These are phyloP conservation scores for Crithidia mellificae DNA, from an alignment of 208 protist genomes.

Conservation along the genomic window DNA sequence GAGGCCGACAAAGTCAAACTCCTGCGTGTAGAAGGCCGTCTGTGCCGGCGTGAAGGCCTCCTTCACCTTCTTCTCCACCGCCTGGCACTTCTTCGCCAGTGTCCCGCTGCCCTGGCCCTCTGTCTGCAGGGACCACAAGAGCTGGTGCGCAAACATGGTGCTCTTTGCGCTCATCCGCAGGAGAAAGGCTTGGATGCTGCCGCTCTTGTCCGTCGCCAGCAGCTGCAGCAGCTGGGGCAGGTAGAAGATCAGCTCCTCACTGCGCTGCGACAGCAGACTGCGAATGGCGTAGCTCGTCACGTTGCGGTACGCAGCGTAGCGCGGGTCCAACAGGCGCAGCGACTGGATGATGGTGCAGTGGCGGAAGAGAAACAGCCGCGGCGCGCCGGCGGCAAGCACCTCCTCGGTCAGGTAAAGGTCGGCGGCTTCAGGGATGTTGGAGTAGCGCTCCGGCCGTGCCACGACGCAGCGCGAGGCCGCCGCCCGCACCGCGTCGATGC, in stretches of 20 bases:
- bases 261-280: constrained; percentile 73
- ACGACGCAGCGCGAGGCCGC: constrained; percentile 43
- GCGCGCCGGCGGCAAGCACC: constrained; percentile 57
- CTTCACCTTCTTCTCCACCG: constrained; percentile 40
- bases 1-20: constrained; percentile 79
- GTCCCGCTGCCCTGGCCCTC: constrained; percentile 57
- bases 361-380: constrained; percentile 65
- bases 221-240: constrained; percentile 89
- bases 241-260: constrained; percentile 88
- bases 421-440: constrained; percentile 58
- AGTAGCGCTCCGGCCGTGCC: constrained; percentile 51
- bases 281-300: constrained; percentile 75
- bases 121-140: constrained; percentile 84
- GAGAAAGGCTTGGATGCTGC: constrained; percentile 60
- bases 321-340: constrained; percentile 62
- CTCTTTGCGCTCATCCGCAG: constrained; percentile 57
- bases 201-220: constrained; percentile 60
- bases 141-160: constrained; percentile 84
- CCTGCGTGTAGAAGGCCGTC: constrained; percentile 55
- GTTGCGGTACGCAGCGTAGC: constrained; percentile 49
- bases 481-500: constrained; percentile 40
- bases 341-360: constrained; percentile 73
- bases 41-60: constrained; percentile 50
- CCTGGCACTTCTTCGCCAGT: constrained; percentile 49
- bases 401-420: constrained; percentile 75